Conservation (phyloP, 192 early-diverging fungal species). For the Rhizophagus clarus region DNA sequence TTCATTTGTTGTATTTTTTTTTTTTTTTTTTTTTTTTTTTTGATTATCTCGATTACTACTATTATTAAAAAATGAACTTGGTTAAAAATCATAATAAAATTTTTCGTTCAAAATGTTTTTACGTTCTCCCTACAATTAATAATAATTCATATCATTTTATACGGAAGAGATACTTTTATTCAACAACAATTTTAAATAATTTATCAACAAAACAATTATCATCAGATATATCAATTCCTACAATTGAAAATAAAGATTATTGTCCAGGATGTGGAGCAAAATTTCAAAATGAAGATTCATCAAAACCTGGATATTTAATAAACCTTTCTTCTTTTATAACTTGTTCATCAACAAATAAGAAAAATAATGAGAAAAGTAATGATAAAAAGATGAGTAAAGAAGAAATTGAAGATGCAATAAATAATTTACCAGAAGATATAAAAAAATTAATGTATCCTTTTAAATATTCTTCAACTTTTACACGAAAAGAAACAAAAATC, state of each 20-base stretch:
- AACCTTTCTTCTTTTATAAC: not conserved
- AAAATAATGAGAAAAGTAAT: slow-evolving; percentile 38
- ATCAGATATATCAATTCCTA: not conserved
- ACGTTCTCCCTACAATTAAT: not conserved
- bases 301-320: slow-evolving; percentile 56
- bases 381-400: slow-evolving; percentile 17
- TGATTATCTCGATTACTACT: too few species aligned
- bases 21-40: too few species aligned
- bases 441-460: slow-evolving; percentile 43
- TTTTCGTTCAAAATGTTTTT: not conserved
- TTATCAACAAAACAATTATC: not conserved
- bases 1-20: too few species aligned
- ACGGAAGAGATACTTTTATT: not conserved
- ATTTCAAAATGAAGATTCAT: slow-evolving; percentile 53
- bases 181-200: not conserved
- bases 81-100: not conserved
- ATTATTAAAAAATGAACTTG: not conserved
- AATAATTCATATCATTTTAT: not conserved
- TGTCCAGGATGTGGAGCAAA: slow-evolving; percentile 72
- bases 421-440: slow-evolving; percentile 42
- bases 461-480: slow-evolving; percentile 35
- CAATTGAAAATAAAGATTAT: slow-evolving; percentile 20
- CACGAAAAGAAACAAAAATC: not conserved
- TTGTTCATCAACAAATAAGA: not conserved
- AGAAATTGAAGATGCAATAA: slow-evolving; percentile 37